These are phyloP conservation scores for Saturnispora quitensis DNA, from an alignment of 805 yeast genomes.

Conservation along the genomic window DNA sequence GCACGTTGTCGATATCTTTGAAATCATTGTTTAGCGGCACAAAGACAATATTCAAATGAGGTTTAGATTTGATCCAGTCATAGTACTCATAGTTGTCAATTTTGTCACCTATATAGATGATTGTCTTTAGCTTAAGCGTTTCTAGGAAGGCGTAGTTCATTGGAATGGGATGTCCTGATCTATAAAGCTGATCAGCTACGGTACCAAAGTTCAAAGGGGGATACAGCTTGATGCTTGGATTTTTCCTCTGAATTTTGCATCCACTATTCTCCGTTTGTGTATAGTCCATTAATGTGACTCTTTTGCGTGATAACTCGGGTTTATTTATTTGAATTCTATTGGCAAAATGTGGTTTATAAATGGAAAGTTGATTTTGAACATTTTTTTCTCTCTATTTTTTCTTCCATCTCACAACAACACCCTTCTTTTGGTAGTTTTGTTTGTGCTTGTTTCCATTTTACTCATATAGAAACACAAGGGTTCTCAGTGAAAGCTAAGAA, in stretches of 20 bases:
- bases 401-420: neutral
- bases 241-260: neutral
- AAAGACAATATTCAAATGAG: constrained; percentile 39
- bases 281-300: neutral
- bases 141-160: constrained; percentile 72
- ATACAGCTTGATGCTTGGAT: constrained; percentile 31
- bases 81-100: constrained; percentile 55
- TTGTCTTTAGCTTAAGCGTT: constrained; percentile 63
- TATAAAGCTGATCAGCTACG: constrained; percentile 78
- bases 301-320: neutral
- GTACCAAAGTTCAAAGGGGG: constrained; percentile 90
- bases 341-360: neutral
- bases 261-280: neutral
- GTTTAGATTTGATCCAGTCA: constrained; percentile 47
- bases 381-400: neutral
- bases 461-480: neutral
- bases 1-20: neutral
- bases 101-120: constrained; percentile 77
- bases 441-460: neutral
- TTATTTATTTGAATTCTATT: no score
- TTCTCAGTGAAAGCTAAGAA: neutral
- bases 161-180: constrained; percentile 92
- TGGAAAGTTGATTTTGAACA: neutral
- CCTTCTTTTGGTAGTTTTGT: neutral
- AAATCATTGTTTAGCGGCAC: constrained; percentile 33